Conservation (phyloP, 192 early-diverging fungal genomes). For the Powellomyces hirtus region DNA sequence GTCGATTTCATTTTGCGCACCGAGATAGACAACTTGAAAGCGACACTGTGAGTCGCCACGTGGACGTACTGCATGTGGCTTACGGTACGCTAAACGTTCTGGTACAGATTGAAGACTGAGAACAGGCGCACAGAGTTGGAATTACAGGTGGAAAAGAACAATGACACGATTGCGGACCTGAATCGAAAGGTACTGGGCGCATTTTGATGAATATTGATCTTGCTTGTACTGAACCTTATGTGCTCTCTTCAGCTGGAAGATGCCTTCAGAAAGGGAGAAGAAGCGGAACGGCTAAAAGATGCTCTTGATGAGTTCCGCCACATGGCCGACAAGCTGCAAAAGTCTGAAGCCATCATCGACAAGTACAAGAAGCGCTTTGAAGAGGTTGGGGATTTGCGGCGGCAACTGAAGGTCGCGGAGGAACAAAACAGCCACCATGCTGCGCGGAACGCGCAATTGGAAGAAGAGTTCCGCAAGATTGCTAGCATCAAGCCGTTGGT, state of each 20-base stretch:
- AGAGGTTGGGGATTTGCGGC: constrained; percentile 75
- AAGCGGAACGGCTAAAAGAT: constrained; percentile 74
- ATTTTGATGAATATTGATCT: neutral
- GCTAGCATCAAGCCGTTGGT: constrained; percentile 75
- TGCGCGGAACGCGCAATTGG: constrained; percentile 72
- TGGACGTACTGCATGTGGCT: neutral
- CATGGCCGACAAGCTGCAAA: constrained; percentile 86
- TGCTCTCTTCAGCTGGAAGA: constrained; percentile 58
- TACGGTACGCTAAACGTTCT: neutral
- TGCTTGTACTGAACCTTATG: neutral
- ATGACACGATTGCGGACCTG: constrained; percentile 62
- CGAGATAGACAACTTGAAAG: constrained; percentile 84
- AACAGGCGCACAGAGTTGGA: constrained; percentile 69
- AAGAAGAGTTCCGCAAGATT: constrained; percentile 86
- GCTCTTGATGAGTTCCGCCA: constrained; percentile 90
- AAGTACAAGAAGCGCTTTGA: constrained; percentile 96
- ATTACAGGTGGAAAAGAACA: constrained; percentile 57
- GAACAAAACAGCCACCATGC: constrained; percentile 69
- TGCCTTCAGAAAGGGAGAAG: constrained; percentile 50
- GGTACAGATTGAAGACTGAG: constrained; percentile 73
- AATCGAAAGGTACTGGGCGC: constrained; percentile 39
- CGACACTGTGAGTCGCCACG: constrained; percentile 65
- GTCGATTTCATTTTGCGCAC: constrained; percentile 79
- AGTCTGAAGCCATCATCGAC: constrained; percentile 91
- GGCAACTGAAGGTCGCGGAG: constrained; percentile 74